phyloP scores from a whole-genome alignment of 208 protist species.

The Wallacemonas rigidus region DNA sequence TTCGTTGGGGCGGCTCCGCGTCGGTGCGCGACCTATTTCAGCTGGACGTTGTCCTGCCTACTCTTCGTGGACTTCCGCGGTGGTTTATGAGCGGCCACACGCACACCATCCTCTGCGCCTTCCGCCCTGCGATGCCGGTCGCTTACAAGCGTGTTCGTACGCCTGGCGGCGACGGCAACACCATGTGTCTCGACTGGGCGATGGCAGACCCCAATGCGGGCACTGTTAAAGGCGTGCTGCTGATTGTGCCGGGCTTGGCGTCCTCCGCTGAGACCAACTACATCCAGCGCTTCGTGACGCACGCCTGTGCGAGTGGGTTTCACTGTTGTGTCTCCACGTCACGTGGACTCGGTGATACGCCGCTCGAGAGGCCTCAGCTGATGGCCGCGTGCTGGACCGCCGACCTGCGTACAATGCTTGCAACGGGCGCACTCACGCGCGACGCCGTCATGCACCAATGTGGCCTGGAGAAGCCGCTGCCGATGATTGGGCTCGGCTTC shows the following conservation, averaged over 20 bases:
- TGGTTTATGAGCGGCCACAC: slow-evolving; percentile 49
- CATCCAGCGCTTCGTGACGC: slow-evolving; percentile 62
- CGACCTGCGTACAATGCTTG: slow-evolving; percentile 51
- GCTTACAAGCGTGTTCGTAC: slow-evolving; percentile 45
- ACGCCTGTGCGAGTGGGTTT: slow-evolving; percentile 42
- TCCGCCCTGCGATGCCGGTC: slow-evolving; percentile 42
- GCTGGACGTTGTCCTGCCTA: slow-evolving; percentile 26
- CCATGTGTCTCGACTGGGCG: slow-evolving; percentile 74
- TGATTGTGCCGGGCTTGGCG: slow-evolving; percentile 74
- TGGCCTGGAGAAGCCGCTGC: slow-evolving; percentile 18
- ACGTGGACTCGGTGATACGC: slow-evolving; percentile 71
- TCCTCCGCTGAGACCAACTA: slow-evolving; percentile 79
- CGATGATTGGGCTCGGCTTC: slow-evolving; percentile 63
- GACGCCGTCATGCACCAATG: slow-evolving; percentile 32
- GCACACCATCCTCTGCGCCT: slow-evolving; percentile 63
- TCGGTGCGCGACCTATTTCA: slow-evolving; percentile 20
- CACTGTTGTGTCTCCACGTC: slow-evolving; percentile 76
- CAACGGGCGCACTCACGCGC: slow-evolving; percentile 26
- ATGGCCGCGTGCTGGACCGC: slow-evolving; percentile 73
- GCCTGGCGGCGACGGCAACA: slow-evolving; percentile 60
- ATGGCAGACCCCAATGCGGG: slow-evolving; percentile 12
- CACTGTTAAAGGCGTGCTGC: slow-evolving; percentile 40
- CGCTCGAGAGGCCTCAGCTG: slow-evolving; percentile 57
- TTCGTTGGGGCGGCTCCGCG: slow-evolving; percentile 6
- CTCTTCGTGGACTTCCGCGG: slow-evolving; percentile 8